Evolutionary conservation across 768 basidiomycete genomes (phyloP), one percentile per base, ranked within the genome.

Genomic region (Gyrodon lividus): DNA sequence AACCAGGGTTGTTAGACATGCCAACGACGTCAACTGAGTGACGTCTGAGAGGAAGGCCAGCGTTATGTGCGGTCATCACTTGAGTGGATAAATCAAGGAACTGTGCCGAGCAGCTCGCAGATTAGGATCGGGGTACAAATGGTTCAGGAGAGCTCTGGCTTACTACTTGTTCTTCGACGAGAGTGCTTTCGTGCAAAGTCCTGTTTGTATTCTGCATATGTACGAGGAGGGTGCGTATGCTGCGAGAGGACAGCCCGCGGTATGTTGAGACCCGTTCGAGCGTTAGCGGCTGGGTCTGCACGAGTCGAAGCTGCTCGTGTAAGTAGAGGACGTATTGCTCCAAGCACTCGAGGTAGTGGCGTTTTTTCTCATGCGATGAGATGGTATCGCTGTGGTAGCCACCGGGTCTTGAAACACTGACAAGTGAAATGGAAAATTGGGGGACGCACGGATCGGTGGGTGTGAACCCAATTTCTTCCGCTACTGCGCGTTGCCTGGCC

Each of bases 311-410:
- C 50, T 84, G 83, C 24, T 86, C 74, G 55, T 86, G 84, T 10
- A 88, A 71, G 58, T 81, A 87, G 24, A 76, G 62, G 13, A 87
- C 79, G 63, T 88, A 89, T 51, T 84, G 78, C 57, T 89, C 87
- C 6, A 89, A 67, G 56, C 83, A 86, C 58, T 86, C 85, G 20
- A 89, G 75, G 59, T 89, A 88, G 59, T 83, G 77, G 2, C 87
- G 71, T 59, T 88, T 88, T 60, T 88, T 88, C 60, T 89, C 87
- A 59, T 89, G 87, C 6, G 86, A 87, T 3, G 87, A 84, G 49
- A 89, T 87, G n/a, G 76, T 75, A 45, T 88, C 87, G 1, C 84
- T 86, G 48, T 13, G 13, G 43, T 4, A 22, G 4, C 20, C 35
- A 23, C 10, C 10, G 12, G 2, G 30, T 9, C 20, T 7, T n/a